Evolutionary conservation across 139 green algal species (phyloP).

Genomic region (Volvox africanus): DNA sequence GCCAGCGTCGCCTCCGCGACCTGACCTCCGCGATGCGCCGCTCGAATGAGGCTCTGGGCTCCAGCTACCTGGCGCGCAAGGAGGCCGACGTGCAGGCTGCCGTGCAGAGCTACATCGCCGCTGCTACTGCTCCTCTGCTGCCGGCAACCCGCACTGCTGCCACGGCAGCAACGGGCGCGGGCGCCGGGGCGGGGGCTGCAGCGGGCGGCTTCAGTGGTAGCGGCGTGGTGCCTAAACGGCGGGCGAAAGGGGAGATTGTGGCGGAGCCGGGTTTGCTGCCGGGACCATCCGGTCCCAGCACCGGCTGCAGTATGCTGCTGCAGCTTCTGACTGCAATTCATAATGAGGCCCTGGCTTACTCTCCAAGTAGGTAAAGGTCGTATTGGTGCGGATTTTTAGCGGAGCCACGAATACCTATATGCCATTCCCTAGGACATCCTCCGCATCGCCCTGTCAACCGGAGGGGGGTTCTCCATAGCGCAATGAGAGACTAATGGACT

Average conservation of each 20-base stretch:
- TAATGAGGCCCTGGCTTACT: conserved; percentile 46
- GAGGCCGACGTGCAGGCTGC: conserved; percentile 1
- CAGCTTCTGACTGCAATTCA: conserved; percentile 34
- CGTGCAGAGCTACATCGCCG: not conserved
- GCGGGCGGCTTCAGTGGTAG: not conserved
- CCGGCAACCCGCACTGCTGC: not conserved
- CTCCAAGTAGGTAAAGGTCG: conserved; percentile 10
- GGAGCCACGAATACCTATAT: too few species aligned
- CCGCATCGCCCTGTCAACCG: too few species aligned
- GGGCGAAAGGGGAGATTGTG: not conserved
- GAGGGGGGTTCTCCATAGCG: too few species aligned
- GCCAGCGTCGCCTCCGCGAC: not conserved
- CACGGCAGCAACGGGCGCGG: not conserved
- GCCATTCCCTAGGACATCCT: too few species aligned
- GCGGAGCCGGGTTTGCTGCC: not conserved
- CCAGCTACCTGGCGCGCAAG: conserved; percentile 35
- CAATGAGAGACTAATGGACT: too few species aligned
- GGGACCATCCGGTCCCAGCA: conserved; percentile 5
- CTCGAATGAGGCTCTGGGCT: conserved; percentile 42
- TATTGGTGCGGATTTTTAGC: too few species aligned
- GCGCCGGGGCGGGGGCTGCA: not conserved
- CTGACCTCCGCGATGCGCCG: conserved; percentile 30
- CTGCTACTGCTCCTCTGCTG: not conserved
- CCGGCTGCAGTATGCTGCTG: conserved; percentile 26
- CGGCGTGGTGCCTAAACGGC: not conserved